Evolutionary conservation across 2,329 filamentous ascomycete genomes (phyloP), one percentile per base, ranked within the genome.

Genomic region (Colletotrichum karsti): DNA sequence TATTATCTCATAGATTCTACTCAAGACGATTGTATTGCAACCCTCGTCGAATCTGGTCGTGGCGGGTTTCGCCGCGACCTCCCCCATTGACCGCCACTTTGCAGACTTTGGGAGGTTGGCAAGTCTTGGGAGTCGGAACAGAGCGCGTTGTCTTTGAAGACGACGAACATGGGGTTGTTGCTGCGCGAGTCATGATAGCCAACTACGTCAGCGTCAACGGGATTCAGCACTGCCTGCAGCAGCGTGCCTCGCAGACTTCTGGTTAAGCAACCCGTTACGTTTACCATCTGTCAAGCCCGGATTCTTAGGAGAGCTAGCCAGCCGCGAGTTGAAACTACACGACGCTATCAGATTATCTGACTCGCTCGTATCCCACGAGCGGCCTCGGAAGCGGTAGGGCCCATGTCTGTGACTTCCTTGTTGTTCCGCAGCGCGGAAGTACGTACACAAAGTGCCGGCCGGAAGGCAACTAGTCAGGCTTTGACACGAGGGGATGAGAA

Each of bases 391-490:
- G 53, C 53, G 30, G 53, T 30, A 57, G 56, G 57, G 50, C 58
- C 63, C 63, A 63, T 42, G 58, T 42, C 63, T 33, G 33, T 8
- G 58, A 63, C n/a, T n/a, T n/a, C n/a, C n/a, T n/a, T n/a, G n/a
- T n/a, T n/a, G 41, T 63, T 57, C 42, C 42, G 58, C 58, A 35
- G 33, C 37, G 63, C 28, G 35, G 51, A 53, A 58, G 64, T 64
- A 67, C 60, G 60, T 63, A 58, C 44, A 44, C 33, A 62, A 67
- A 67, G 64, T 67, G 60, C 64, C 64, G 64, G 64, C 60, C 64
- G 64, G 64, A 55, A 64, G 46, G 37, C 30, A 24, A 35, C 64
- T 67, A 67, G 64, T 67, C 64, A 67, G 64, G 42, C 39, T 24
- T 67, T 58, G 60, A 64, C 63, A 67, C 53, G 59, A 58, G n/a